These are phyloP conservation scores for Mycena citricolor DNA, from an alignment of 1,284 basidiomycete species.

Conservation along the genomic window DNA sequence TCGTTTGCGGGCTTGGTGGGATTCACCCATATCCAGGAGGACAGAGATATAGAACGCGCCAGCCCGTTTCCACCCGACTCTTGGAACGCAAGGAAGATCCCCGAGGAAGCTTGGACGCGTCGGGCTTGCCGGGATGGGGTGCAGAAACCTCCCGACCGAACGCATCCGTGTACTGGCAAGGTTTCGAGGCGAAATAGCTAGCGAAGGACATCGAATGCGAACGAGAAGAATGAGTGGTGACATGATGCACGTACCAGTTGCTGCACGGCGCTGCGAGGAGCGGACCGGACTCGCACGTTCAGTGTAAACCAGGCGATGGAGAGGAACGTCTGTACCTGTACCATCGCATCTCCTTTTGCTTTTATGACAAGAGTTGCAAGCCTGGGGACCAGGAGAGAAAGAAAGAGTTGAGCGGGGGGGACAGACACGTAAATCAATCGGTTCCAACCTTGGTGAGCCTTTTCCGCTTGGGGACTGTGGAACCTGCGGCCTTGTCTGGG, in stretches of 20 bases:
- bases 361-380: slow-evolving; percentile 81
- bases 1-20: slow-evolving; percentile 14
- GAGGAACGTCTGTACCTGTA: slow-evolving; percentile 58
- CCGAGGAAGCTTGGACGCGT: slow-evolving; percentile 33
- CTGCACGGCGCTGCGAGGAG: slow-evolving; percentile 64
- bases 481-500: slow-evolving; percentile 12
- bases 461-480: slow-evolving; percentile 62
- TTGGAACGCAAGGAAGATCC: slow-evolving; percentile 21
- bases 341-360: slow-evolving; percentile 82
- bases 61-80: slow-evolving; percentile 35
- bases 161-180: slow-evolving; percentile 78
- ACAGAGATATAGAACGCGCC: slow-evolving; percentile 25
- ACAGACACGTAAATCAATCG: no score
- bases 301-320: slow-evolving; percentile 17
- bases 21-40: slow-evolving; percentile 8
- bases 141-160: slow-evolving; percentile 74
- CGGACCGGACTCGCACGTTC: no score
- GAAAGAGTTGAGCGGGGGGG: slow-evolving; percentile 9
- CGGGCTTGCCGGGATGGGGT: slow-evolving; percentile 47
- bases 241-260: slow-evolving; percentile 58
- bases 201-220: slow-evolving; percentile 15
- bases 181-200: slow-evolving; percentile 78
- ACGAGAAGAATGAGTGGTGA: slow-evolving; percentile 8
- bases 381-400: slow-evolving; percentile 40
- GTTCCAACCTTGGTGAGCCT: slow-evolving; percentile 75